Percentiles rank a stretch among this genome's conserved stretches.
Conservation (phyloP, 1,284 basidiomycete species). For the Heterobasidion occidentale region DNA sequence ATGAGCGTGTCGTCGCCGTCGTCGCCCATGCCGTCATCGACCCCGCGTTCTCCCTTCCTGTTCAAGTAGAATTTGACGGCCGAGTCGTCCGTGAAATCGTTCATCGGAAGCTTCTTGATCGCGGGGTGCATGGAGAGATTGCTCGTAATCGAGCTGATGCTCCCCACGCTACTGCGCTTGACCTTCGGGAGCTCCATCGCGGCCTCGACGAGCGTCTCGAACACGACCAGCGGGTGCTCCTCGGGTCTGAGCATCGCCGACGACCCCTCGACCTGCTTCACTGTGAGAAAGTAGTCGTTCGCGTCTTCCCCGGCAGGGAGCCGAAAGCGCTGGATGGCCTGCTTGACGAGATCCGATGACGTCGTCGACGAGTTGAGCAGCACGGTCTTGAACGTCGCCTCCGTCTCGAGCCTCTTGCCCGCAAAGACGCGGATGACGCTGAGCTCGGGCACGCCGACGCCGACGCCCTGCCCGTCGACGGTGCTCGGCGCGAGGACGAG, state of each 20-base stretch:
- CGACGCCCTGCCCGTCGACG: slow-evolving; percentile 51
- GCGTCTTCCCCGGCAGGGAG: slow-evolving; percentile 58
- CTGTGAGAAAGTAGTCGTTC: slow-evolving; percentile 80
- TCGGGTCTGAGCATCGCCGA: slow-evolving; percentile 64
- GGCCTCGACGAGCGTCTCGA: slow-evolving; percentile 76
- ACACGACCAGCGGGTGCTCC: slow-evolving; percentile 81
- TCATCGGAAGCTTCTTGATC: slow-evolving; percentile 88
- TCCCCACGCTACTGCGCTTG: slow-evolving; percentile 88
- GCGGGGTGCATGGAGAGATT: slow-evolving; percentile 92
- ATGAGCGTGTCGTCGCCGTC: slow-evolving; percentile 49
- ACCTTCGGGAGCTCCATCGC: slow-evolving; percentile 79
- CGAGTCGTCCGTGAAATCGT: slow-evolving; percentile 95
- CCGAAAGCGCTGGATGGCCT: slow-evolving; percentile 91
- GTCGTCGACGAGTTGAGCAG: slow-evolving; percentile 84
- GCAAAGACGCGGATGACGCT: slow-evolving; percentile 95
- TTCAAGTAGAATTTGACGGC: slow-evolving; percentile 96
- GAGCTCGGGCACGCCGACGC: slow-evolving; percentile 73
- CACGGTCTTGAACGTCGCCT: slow-evolving; percentile 97
- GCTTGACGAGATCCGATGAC: slow-evolving; percentile 76
- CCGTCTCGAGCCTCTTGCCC: slow-evolving; percentile 79
- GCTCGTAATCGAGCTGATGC: slow-evolving; percentile 86
- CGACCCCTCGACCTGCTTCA: slow-evolving; percentile 86
- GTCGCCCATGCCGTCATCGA: slow-evolving; percentile 22
- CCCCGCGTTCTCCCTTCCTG: slow-evolving; percentile 33
- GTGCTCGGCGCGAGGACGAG: slow-evolving; percentile 56